phyloP scores from a whole-genome alignment of 2,329 filamentous ascomycete genomes.

The Cladophialophora carrionii region DNA sequence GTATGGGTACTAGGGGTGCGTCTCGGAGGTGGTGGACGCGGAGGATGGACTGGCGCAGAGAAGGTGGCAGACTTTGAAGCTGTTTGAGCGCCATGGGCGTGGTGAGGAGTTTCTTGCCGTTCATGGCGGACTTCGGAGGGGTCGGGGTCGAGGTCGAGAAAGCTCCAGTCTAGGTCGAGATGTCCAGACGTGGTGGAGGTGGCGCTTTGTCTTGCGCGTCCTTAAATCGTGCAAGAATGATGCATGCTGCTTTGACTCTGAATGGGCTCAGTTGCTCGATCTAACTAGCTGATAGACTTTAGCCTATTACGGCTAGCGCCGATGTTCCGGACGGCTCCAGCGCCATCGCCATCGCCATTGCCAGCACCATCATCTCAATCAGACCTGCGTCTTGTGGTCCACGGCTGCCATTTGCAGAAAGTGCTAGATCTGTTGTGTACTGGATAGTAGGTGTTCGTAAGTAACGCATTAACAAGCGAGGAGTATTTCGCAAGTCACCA shows the following conservation, averaged over 20 bases:
- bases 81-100: background rate
- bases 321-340: background rate
- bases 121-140: constrained; percentile 3
- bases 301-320: background rate
- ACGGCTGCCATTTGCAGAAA: too few species aligned
- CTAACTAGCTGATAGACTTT: background rate
- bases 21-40: background rate
- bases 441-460: too few species aligned
- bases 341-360: too few species aligned
- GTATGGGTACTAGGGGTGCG: background rate
- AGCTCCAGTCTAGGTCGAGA: background rate
- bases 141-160: background rate
- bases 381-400: too few species aligned
- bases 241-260: background rate
- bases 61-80: constrained; percentile 15
- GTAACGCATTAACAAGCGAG: too few species aligned
- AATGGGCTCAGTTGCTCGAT: background rate
- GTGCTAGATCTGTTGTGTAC: too few species aligned
- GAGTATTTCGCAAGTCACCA: too few species aligned
- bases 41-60: constrained; percentile 14
- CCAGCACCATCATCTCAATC: too few species aligned
- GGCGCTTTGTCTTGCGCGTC: background rate
- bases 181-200: background rate
- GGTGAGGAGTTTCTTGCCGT: constrained; percentile 12
- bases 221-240: background rate